Evolutionary conservation across 2,329 filamentous ascomycete species (phyloP).

Genomic region (Diaporthe vexans): DNA sequence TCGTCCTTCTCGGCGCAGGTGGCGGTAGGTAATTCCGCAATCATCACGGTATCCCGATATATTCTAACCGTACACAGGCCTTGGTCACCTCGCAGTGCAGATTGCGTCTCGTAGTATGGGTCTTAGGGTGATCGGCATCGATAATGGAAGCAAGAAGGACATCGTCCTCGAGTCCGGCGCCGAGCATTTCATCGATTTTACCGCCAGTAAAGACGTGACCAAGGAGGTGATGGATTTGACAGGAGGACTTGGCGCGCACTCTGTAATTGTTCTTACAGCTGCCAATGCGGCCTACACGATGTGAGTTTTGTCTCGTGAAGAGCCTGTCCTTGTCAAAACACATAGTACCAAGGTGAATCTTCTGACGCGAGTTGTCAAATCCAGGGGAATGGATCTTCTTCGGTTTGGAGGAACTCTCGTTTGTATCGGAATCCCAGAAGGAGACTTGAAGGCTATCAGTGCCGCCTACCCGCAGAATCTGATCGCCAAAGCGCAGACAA

Average conservation of each 20-base stretch:
- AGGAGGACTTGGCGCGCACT: slow-evolving; percentile 70
- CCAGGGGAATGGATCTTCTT: slow-evolving; percentile 60
- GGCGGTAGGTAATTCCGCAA: slow-evolving; percentile 73
- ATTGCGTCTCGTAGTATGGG: slow-evolving; percentile 39
- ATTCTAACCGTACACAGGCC: slow-evolving; percentile 43
- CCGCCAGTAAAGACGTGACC: slow-evolving; percentile 52
- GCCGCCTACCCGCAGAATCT: slow-evolving; percentile 58
- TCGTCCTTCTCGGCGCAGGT: slow-evolving; percentile 72
- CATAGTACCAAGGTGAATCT: background rate
- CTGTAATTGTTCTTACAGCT: slow-evolving; percentile 69
- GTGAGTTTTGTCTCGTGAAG: background rate
- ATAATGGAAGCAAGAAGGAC: slow-evolving; percentile 41
- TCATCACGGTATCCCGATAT: slow-evolving; percentile 65
- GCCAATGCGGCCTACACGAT: slow-evolving; percentile 62
- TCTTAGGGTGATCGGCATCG: slow-evolving; percentile 41
- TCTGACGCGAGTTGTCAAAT: slow-evolving; percentile 32
- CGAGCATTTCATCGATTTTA: slow-evolving; percentile 76
- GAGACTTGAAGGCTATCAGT: slow-evolving; percentile 58
- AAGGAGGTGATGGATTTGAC: slow-evolving; percentile 71
- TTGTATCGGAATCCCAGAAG: slow-evolving; percentile 65
- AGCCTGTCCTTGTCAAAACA: too few relatives aligned
- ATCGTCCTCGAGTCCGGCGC: slow-evolving; percentile 65
- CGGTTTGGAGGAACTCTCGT: slow-evolving; percentile 64
- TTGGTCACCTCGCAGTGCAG: slow-evolving; percentile 37
- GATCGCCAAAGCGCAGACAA: slow-evolving; percentile 57